Base-by-base conservation (phyloP, 2,329 filamentous ascomycete genomes). In the Cladosporium phlei region DNA sequence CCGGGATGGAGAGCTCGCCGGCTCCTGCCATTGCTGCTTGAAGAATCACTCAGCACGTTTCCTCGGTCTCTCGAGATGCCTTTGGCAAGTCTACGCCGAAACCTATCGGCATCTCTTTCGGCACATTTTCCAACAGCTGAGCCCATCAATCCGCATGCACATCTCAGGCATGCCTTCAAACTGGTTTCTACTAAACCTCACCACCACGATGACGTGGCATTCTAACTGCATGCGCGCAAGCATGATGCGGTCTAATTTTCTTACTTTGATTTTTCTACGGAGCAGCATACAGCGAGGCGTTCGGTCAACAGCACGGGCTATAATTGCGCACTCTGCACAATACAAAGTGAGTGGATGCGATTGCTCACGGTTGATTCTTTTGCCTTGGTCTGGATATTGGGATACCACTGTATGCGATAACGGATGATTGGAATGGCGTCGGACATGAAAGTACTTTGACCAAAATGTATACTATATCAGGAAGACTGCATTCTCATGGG, bases 21-120 rank as follows among this genome's bases (percentile, higher is more conserved):
- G 61, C 62, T 30, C 63, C 35, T 11, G 68, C 69, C 3, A 68
- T 69, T n/a, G 62, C 68, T 32, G 67, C 67, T 35, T 43, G 21
- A 43, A n/a, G n/a, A n/a, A n/a, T n/a, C n/a, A n/a, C n/a, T n/a
- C n/a, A n/a, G n/a, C n/a, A n/a, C n/a, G n/a, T n/a, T n/a, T n/a
- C n/a, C n/a, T n/a, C n/a, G n/a, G n/a, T n/a, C n/a, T n/a, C n/a
- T n/a, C n/a, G n/a, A n/a, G n/a, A n/a, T n/a, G n/a, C n/a, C n/a
- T n/a, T n/a, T n/a, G n/a, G n/a, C n/a, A n/a, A n/a, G n/a, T n/a
- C n/a, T n/a, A n/a, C n/a, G n/a, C n/a, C n/a, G n/a, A n/a, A n/a
- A n/a, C n/a, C n/a, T n/a, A n/a, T n/a, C n/a, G n/a, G n/a, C n/a
- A n/a, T n/a, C n/a, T n/a, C n/a, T n/a, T n/a, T n/a, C n/a, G n/a